Evolutionary conservation across 1,284 basidiomycete species (phyloP).

Genomic region (Takashimella tepidaria): DNA sequence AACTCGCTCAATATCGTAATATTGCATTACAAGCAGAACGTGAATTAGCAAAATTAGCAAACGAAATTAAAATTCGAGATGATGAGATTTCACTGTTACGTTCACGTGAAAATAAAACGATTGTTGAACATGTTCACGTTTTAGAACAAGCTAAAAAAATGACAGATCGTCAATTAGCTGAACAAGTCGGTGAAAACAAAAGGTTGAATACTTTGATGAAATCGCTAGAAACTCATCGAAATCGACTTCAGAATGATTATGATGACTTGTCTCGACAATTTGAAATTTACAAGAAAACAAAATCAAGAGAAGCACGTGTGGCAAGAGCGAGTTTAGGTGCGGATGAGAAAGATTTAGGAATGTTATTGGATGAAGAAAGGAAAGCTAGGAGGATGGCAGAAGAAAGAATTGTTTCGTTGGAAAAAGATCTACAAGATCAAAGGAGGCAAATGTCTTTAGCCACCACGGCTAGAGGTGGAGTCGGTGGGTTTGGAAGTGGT

Average conservation of each 20-base stretch:
- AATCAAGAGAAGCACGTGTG: conserved; percentile 30
- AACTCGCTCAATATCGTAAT: conserved; percentile 65
- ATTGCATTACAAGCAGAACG: conserved; percentile 66
- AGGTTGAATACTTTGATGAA: conserved; percentile 39
- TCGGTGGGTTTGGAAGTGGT: neutral
- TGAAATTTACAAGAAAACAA: conserved; percentile 64
- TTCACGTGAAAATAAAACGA: conserved; percentile 90
- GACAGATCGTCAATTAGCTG: conserved; percentile 84
- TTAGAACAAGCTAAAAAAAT: conserved; percentile 94
- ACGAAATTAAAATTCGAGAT: conserved; percentile 74
- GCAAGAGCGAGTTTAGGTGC: conserved; percentile 32
- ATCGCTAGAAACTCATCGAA: conserved; percentile 42
- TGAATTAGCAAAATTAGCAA: conserved; percentile 71
- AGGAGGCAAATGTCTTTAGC: conserved; percentile 29
- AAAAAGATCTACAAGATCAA: conserved; percentile 40
- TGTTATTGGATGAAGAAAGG: conserved; percentile 34
- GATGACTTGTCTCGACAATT: conserved; percentile 77
- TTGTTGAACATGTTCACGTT: conserved; percentile 97
- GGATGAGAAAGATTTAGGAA: conserved; percentile 30
- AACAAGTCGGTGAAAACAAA: conserved; percentile 49
- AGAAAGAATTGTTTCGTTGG: conserved; percentile 28
- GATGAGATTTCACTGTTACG: conserved; percentile 81
- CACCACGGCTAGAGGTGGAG: neutral
- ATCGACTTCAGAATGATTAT: conserved; percentile 69
- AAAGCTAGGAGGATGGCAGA: conserved; percentile 31